Conservation (phyloP, 352 stramenopile genomes). For the Pythium guiyangense region DNA sequence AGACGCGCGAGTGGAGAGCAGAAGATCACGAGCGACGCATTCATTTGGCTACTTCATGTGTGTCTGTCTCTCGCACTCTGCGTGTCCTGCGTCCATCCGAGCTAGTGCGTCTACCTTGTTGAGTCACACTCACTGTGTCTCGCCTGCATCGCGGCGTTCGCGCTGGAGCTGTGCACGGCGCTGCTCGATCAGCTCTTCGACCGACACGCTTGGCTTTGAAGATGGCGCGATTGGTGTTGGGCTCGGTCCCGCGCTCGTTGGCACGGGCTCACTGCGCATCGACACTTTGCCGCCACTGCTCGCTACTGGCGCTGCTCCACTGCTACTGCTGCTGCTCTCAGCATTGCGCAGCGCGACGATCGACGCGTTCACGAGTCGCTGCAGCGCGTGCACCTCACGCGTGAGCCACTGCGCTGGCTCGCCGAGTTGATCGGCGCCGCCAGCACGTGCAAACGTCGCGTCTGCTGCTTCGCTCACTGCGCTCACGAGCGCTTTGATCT, state of each 20-base stretch:
- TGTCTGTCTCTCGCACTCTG: too few species aligned
- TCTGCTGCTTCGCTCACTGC: conserved; percentile 80
- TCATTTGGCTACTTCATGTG: too few species aligned
- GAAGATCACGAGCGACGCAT: too few species aligned
- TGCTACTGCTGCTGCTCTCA: conserved; percentile 32
- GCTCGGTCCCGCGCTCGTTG: conserved; percentile 4
- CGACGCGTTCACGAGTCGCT: conserved; percentile 90
- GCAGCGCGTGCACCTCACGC: conserved; percentile 82
- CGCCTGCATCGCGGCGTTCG: conserved; percentile 28
- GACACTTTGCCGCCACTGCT: conserved; percentile 18
- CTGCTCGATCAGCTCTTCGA: conserved; percentile 73
- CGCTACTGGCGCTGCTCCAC: neutral
- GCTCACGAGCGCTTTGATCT: conserved; percentile 92
- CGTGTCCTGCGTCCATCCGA: too few species aligned
- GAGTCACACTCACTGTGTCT: neutral
- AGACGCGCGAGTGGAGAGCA: neutral
- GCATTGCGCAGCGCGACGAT: conserved; percentile 88
- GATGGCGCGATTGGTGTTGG: neutral
- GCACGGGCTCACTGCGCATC: conserved; percentile 10
- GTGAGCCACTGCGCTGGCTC: conserved; percentile 71
- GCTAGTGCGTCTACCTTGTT: too few species aligned
- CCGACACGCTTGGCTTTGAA: conserved; percentile 24
- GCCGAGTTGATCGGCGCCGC: conserved; percentile 50
- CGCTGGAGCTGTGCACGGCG: conserved; percentile 59
- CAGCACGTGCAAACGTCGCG: conserved; percentile 49